Conservation (phyloP, 2,329 filamentous ascomycete genomes). For the Hypoxylon sp. region DNA sequence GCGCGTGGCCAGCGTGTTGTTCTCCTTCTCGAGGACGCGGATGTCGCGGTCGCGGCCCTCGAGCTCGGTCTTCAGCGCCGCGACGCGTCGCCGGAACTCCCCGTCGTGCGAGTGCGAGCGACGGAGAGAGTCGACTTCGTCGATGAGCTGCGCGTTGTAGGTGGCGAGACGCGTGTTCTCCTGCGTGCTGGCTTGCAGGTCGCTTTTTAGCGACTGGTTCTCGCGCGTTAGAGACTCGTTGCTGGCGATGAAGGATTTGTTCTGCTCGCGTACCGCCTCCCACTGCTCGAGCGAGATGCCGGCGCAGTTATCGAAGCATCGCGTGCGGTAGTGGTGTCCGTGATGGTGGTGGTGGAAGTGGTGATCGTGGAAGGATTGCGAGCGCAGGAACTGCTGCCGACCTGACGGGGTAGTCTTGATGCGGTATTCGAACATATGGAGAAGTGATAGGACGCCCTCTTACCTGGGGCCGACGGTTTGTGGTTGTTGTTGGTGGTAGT, state of each 20-base stretch:
- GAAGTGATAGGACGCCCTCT: constrained; percentile 37
- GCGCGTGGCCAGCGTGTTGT: constrained; percentile 32
- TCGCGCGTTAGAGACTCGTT: constrained; percentile 45
- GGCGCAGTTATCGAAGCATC: constrained; percentile 51
- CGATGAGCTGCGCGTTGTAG: constrained; percentile 37
- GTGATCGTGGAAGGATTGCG: constrained; percentile 48
- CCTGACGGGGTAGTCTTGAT: constrained; percentile 36
- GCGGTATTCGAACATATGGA: constrained; percentile 44
- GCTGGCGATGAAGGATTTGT: constrained; percentile 33
- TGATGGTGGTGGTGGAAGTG: constrained; percentile 40
- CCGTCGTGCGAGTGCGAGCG: constrained; percentile 35
- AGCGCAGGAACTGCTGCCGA: constrained; percentile 43
- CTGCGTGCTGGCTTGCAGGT: constrained; percentile 33
- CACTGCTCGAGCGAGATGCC: constrained; percentile 48
- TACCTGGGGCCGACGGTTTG: constrained; percentile 29
- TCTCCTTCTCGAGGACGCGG: constrained; percentile 38
- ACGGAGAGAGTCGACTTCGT: constrained; percentile 37
- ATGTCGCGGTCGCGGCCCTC: constrained; percentile 36
- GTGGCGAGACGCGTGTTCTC: constrained; percentile 41
- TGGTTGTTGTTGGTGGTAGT: constrained; percentile 6
- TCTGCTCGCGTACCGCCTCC: constrained; percentile 44
- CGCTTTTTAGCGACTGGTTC: constrained; percentile 46
- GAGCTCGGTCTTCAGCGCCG: constrained; percentile 44
- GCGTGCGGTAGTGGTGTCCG: constrained; percentile 34
- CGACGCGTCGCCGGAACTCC: constrained; percentile 44